Conservation (phyloP, 2,329 filamentous ascomycete genomes). For the Venturia aucupariae region DNA sequence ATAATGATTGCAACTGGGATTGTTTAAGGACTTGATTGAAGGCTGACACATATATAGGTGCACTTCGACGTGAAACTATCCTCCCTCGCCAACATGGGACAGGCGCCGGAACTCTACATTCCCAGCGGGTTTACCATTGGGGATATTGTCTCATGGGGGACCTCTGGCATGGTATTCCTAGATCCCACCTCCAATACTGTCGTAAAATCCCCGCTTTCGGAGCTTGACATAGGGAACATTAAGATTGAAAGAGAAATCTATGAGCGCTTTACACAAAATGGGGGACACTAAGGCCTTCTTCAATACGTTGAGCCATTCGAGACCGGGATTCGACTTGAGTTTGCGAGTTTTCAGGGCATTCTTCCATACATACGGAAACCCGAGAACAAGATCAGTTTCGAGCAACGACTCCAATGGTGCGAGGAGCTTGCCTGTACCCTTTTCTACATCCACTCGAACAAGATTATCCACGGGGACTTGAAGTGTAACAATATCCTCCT, state of each 20-base stretch:
- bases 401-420: too few species aligned
- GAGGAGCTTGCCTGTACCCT: too few species aligned
- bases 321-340: conserved; percentile 11
- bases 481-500: conserved; percentile 10
- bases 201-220: conserved; percentile 10
- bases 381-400: too few species aligned
- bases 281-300: conserved; percentile 11
- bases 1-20: too few species aligned
- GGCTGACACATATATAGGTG: too few species aligned
- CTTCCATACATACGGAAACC: background rate
- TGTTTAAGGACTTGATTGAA: too few species aligned
- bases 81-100: background rate
- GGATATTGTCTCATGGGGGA: conserved; percentile 11
- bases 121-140: conserved; percentile 3
- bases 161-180: conserved; percentile 10
- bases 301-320: conserved; percentile 3
- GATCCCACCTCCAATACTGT: conserved; percentile 10
- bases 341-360: conserved; percentile 5
- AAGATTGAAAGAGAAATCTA: conserved; percentile 12
- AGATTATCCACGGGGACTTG: conserved; percentile 11
- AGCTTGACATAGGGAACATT: background rate
- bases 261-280: conserved; percentile 13
- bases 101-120: conserved; percentile 11
- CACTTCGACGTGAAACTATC: too few species aligned
- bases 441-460: conserved; percentile 11